Base-by-base conservation (phyloP, 2,329 filamentous ascomycete species). In the Diaporthe sp. region DNA sequence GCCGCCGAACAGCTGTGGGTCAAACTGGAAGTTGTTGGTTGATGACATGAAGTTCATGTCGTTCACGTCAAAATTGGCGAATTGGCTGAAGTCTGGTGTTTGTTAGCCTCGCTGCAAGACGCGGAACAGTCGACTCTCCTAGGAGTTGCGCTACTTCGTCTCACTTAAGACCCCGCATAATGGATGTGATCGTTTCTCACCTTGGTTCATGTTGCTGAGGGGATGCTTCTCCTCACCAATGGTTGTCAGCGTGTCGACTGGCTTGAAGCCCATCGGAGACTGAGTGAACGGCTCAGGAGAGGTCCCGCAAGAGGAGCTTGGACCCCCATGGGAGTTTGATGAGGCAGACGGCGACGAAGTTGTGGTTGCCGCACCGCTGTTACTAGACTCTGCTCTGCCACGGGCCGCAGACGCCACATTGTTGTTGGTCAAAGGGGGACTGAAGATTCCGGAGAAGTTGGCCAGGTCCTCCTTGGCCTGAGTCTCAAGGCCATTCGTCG, bases 1-100 rank as follows among this genome's bases (percentile, higher is more conserved):
- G 79, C 95, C 94, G 72, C 94, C 94, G 83, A 98, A 98, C 6
- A 98, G 88, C 73, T 97, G 92, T 0, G 97, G 96, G 77, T 98
- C 96, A 80, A 98, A 98, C 78, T 94, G 92, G 74, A 94, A 94
- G 75, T 93, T 93, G 80, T 95, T 96, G 82, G 97, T 94, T 80
- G 93, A 92, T 4, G 53, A 92, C 90, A 68, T 97, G 87, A 93
- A 96, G 82, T 94, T 93, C 79, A 95, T 88, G 79, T 90, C 90
- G 79, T 86, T 88, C 75, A 87, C 84, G 77, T 89, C 88, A 72
- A 90, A 85, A 71, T 84, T 82, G 57, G 82, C 80, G 49, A 87
- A 82, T 42, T 84, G 83, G 25, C 82, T 82, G n/a, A 84, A 81
- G 62, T 83, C 85, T 86, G 75, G 12, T 80, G 51, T 13, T 53